Conservation (phyloP, 2,329 filamentous ascomycete species). For the Colletotrichum cordylinicola region DNA sequence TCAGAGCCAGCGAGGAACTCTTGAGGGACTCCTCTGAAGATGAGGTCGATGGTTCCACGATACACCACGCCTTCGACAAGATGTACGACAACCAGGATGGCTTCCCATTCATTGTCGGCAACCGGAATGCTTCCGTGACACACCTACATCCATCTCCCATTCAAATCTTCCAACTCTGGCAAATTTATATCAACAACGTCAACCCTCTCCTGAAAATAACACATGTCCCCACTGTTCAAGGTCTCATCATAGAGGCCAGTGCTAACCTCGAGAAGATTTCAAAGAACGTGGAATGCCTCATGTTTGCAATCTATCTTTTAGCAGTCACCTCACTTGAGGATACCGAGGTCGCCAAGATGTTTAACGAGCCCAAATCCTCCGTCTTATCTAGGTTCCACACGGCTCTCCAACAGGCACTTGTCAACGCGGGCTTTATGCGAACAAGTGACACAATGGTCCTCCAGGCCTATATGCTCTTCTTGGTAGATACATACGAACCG, state of each 20-base stretch:
- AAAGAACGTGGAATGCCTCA: slow-evolving; percentile 66
- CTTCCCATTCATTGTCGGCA: slow-evolving; percentile 63
- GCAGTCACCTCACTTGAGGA: slow-evolving; percentile 65
- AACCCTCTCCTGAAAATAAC: slow-evolving; percentile 73
- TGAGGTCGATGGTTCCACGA: slow-evolving; percentile 58
- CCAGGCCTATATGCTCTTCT: slow-evolving; percentile 71
- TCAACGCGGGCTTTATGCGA: slow-evolving; percentile 71
- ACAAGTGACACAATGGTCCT: slow-evolving; percentile 69
- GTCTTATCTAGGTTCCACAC: slow-evolving; percentile 60
- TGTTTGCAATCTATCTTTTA: slow-evolving; percentile 70
- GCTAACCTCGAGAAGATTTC: slow-evolving; percentile 59
- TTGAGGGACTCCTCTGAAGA: slow-evolving; percentile 62
- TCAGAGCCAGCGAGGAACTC: slow-evolving; percentile 53
- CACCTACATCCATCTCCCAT: slow-evolving; percentile 59
- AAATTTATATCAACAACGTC: slow-evolving; percentile 73
- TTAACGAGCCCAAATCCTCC: slow-evolving; percentile 57
- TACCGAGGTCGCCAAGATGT: slow-evolving; percentile 53
- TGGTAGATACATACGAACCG: slow-evolving; percentile 50
- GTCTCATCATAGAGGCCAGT: slow-evolving; percentile 67
- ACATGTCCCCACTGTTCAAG: slow-evolving; percentile 69
- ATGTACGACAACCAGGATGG: slow-evolving; percentile 63
- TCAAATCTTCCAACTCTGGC: slow-evolving; percentile 71
- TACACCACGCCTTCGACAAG: slow-evolving; percentile 63
- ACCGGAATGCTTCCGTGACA: slow-evolving; percentile 46
- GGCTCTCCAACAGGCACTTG: slow-evolving; percentile 68